Conservation (phyloP, 495 filamentous ascomycete species). For the Platismatia glauca region DNA sequence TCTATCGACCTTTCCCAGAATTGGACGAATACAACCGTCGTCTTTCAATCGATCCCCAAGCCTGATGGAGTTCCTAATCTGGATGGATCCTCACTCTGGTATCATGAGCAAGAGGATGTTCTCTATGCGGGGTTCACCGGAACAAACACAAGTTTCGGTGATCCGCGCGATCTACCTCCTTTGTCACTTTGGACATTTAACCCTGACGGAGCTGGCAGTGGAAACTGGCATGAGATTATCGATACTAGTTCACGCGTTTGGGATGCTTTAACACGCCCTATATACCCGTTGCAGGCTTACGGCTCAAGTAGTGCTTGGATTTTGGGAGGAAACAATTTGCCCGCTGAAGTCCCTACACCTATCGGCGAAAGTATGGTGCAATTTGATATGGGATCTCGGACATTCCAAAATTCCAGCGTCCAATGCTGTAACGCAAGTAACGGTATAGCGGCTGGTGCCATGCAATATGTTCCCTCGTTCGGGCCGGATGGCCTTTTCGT, state of each 20-base stretch:
- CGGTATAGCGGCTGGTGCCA: not conserved
- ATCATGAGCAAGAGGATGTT: conserved; percentile 6
- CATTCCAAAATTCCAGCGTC: conserved; percentile 8
- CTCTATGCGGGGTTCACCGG: conserved; percentile 17
- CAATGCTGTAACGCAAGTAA: not conserved
- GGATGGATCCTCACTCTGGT: conserved; percentile 4
- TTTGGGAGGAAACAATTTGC: conserved; percentile 1
- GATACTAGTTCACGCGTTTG: not conserved
- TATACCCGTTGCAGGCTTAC: not conserved
- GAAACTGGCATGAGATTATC: conserved; percentile 2
- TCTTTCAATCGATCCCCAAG: conserved; percentile 3
- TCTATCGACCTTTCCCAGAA: conserved; percentile 18
- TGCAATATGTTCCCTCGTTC: conserved; percentile 15
- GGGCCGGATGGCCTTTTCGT: conserved; percentile 17
- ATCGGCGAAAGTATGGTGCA: not conserved
- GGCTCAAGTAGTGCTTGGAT: not conserved
- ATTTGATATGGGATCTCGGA: conserved; percentile 7
- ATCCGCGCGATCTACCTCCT: not conserved
- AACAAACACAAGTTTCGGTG: not conserved
- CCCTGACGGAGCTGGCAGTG: conserved; percentile 13
- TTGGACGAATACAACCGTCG: conserved; percentile 8
- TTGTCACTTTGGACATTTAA: conserved; percentile 16
- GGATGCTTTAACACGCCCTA: not conserved
- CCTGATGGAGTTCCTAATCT: conserved; percentile 6
- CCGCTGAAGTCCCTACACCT: not conserved